These are phyloP conservation scores for Graphilbum sp. DNA, from an alignment of 2,329 filamentous ascomycete species.

Conservation along the genomic window DNA sequence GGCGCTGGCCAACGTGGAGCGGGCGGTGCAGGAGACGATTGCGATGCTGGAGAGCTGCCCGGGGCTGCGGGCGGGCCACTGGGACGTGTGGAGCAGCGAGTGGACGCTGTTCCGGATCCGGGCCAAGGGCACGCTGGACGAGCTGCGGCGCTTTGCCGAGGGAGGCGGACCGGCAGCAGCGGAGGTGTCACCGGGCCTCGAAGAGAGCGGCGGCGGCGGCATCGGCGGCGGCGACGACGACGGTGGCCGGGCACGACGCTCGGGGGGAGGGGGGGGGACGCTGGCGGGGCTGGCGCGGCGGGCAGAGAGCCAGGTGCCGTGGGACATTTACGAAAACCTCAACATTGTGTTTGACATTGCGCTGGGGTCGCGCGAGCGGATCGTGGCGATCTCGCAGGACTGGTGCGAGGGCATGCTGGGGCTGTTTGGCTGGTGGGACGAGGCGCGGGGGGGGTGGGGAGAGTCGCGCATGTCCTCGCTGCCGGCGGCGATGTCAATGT, in stretches of 20 bases:
- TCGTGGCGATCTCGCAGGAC: slow-evolving; percentile 64
- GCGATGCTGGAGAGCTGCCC: slow-evolving; percentile 60
- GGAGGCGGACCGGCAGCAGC: slow-evolving; percentile 27
- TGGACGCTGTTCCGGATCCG: slow-evolving; percentile 75
- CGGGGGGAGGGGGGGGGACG: slow-evolving; percentile 20
- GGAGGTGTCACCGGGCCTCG: neutral
- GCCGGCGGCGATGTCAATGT: too few relatives aligned
- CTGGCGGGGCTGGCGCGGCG: slow-evolving; percentile 53
- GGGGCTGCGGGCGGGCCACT: slow-evolving; percentile 44
- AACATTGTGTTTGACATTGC: slow-evolving; percentile 67
- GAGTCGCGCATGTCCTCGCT: too few relatives aligned
- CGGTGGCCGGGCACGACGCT: neutral
- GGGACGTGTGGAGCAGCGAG: slow-evolving; percentile 67
- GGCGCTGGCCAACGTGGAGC: slow-evolving; percentile 63
- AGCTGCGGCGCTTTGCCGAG: slow-evolving; percentile 66
- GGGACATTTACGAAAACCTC: slow-evolving; percentile 77
- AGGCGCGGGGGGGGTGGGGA: slow-evolving; percentile 22
- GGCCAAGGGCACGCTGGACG: slow-evolving; percentile 49
- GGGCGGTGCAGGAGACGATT: slow-evolving; percentile 51
- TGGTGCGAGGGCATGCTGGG: slow-evolving; percentile 84
- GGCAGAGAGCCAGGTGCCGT: slow-evolving; percentile 75
- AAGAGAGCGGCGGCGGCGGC: slow-evolving; percentile 48
- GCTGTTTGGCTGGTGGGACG: slow-evolving; percentile 84
- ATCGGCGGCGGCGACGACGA: slow-evolving; percentile 15
- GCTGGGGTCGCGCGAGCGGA: slow-evolving; percentile 57